Evolutionary conservation across 768 basidiomycete species (phyloP), one percentile per base, ranked within the genome.

Genomic region (Lactarius psammicola): DNA sequence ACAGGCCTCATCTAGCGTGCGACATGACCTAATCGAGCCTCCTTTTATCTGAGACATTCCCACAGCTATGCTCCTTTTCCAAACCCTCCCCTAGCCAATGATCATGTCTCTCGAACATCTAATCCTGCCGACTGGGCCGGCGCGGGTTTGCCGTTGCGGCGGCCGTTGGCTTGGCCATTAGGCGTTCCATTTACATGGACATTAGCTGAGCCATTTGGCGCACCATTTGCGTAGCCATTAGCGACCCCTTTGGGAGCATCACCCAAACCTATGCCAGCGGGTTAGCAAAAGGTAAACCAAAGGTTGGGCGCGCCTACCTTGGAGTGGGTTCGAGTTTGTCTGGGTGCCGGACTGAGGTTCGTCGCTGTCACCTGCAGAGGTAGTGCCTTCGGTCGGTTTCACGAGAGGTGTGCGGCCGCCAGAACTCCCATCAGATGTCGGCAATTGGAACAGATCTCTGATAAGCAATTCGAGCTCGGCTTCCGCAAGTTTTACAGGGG

Each of bases 401-500:
- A 4, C 34, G 38, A 13, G 55, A 30, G 26, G 1, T 9, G 30
- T 8, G 11, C 23, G 26, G 15, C n/a, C 2, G 10, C 26, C 18
- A 28, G 58, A 42, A 49, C 23, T 15, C 20, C n/a, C 23, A 2
- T 56, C 56, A 15, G 51, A 26, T 4, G 30, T 56, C 38, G 56
- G 17, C 18, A 70, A 56, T 40, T 56, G 34, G 59, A 70, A 70
- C 23, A 69, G 20, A 26, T 64, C 62, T 60, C 62, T 63, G 62
- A 70, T 59, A 4, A 70, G 56, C 9, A 20, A n/a, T 7, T 70
- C 69, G 56, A 70, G 67, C 26, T 60, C 64, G 23, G 46, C 9
- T 6, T 44, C 59, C 26, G 54, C 44, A 30, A 57, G 49, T 9
- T 40, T 68, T 17, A 60, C n/a, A 4, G 59, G 55, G 30, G 59